Evolutionary conservation across 257 asterid genomes (phyloP), one percentile per base, ranked within the genome.

Genomic region (Petunia secreta): DNA sequence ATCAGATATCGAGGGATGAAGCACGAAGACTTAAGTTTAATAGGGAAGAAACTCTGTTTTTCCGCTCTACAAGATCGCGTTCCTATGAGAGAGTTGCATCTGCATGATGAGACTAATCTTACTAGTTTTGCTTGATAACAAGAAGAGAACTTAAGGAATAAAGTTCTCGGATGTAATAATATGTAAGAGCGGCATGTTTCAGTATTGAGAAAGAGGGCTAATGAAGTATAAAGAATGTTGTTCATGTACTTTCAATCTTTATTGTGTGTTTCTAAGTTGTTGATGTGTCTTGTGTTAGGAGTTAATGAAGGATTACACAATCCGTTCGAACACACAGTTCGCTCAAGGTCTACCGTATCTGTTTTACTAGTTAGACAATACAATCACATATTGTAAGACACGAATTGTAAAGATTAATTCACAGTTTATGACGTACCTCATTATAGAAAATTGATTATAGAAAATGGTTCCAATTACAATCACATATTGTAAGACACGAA

Each of bases 21-120:
- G 97, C 95, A 15, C 54, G 66, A 88, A 85, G 77, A 84, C 62
- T 92, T 43, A 92, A 92, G 91, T 77, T 2, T 9, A 83, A 87
- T 41, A 75, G 96, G 85, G 13, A 40, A 57, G 40, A 43, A 54
- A 15, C 34, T 4, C 59, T 54, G 39, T 5, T 74, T 13, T 74
- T 50, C 63, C 44, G 48, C 25, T 64, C 71, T 8, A 37, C 8
- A 2, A 34, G 71, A 38, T 3, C 71, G n/a, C 44, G 71, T 5
- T 25, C 14, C 5, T 64, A 46, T 16, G 57, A 10, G 15, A 52
- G 57, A 52, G 57, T 52, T 52, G 2, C 14, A 14, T 52, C 57
- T 52, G 57, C 14, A 8, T 52, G 57, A 52, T 52, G 57, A 52
- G 15, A 2, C 15, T 52, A 52, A 52, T 52, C 2, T 2, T 52